Percentiles rank a stretch among this genome's conserved stretches.
Conservation (phyloP, 108 stramenopile genomes). For the Fistulifera pelliculosa region DNA sequence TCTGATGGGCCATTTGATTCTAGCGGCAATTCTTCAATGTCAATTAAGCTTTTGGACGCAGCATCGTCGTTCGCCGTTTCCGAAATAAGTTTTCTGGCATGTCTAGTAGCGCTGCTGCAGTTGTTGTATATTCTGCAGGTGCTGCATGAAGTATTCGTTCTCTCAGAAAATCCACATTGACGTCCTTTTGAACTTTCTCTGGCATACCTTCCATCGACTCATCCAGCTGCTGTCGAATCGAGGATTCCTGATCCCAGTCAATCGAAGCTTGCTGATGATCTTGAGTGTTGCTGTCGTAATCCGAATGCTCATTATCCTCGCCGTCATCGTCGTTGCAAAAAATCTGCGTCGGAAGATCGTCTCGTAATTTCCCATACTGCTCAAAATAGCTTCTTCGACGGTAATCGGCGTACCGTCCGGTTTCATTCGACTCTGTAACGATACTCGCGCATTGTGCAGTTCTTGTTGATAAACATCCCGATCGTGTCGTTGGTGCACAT, state of each 20-base stretch:
- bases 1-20: not conserved
- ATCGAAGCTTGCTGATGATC: not conserved
- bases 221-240: not conserved
- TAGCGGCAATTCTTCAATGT: not conserved
- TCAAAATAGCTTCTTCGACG: slow-evolving; percentile 2
- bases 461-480: not conserved
- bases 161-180: not conserved
- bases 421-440: too few species aligned
- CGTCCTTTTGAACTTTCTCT: not conserved
- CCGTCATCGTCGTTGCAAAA: slow-evolving; percentile 2
- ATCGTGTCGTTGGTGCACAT: not conserved
- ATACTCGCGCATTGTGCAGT: not conserved
- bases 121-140: too few species aligned
- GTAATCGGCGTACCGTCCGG: too few species aligned
- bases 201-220: not conserved
- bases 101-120: too few species aligned
- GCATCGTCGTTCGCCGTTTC: not conserved
- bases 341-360: not conserved
- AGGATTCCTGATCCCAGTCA: slow-evolving; percentile 2
- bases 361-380: not conserved
- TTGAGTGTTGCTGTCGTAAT: not conserved
- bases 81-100: too few species aligned
- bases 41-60: not conserved
- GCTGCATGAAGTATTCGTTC: not conserved
- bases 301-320: slow-evolving; percentile 5